A percentile compares a stretch with the other conserved stretches of the same genome.
Evolutionary conservation across 345 rosid species (phyloP).

Genomic region (Lepidium didymum): DNA sequence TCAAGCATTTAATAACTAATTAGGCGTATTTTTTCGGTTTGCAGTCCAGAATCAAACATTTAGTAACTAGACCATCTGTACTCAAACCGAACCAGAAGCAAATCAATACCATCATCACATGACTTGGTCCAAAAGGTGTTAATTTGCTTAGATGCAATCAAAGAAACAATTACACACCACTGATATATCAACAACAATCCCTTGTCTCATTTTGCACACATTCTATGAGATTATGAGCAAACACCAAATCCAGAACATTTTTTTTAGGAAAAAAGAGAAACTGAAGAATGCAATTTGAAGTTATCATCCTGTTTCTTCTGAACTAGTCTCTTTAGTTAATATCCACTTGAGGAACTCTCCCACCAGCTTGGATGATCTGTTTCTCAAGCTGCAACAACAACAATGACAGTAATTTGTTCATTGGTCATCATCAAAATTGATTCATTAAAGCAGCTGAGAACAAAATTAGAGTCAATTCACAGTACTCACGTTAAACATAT

Average conservation of each 20-base stretch:
- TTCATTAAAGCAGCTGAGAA: background rate
- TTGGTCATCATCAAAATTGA: background rate
- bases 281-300: conserved; percentile 4
- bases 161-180: background rate
- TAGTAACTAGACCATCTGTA: background rate
- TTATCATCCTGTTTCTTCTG: background rate
- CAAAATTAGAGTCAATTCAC: background rate
- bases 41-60: too few species aligned
- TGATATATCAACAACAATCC: background rate
- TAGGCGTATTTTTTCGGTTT: too few species aligned
- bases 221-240: background rate
- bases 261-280: background rate
- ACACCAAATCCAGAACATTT: background rate
- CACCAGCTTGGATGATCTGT: conserved; percentile 31
- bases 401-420: background rate
- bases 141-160: background rate
- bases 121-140: background rate
- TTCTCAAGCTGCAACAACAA: conserved; percentile 25
- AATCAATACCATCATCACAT: background rate
- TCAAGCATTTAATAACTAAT: too few species aligned
- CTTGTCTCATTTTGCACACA: background rate
- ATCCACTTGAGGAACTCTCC: conserved; percentile 23
- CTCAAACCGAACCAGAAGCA: background rate
- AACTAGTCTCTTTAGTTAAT: conserved; percentile 21
- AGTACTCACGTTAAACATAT: conserved; percentile 50